These are phyloP conservation scores for Penicillium freii DNA, from an alignment of 2,329 filamentous ascomycete species.

Conservation along the genomic window DNA sequence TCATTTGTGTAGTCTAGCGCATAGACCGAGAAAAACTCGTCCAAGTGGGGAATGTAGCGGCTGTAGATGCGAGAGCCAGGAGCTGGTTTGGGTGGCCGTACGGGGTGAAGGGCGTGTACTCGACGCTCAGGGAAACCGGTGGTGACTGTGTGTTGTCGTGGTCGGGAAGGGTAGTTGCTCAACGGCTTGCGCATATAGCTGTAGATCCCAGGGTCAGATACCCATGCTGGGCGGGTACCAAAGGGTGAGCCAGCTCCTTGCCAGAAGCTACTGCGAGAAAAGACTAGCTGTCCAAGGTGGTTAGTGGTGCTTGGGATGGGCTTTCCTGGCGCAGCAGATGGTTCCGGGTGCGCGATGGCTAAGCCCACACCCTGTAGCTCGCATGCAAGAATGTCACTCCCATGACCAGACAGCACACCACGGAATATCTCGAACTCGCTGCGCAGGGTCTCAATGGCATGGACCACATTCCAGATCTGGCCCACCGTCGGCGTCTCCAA, in stretches of 20 bases:
- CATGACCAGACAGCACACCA: constrained; percentile 31
- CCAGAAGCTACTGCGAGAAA: constrained; percentile 61
- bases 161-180: constrained; percentile 25
- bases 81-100: constrained; percentile 64
- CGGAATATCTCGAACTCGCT: constrained; percentile 37
- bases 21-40: constrained; percentile 74
- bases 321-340: constrained; percentile 40
- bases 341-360: constrained; percentile 43
- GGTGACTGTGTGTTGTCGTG: constrained; percentile 41
- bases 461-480: constrained; percentile 43
- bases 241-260: constrained; percentile 67
- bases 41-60: constrained; percentile 70
- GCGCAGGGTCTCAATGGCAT: constrained; percentile 36
- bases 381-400: constrained; percentile 25
- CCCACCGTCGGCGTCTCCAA: constrained; percentile 31
- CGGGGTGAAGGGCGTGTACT: constrained; percentile 64
- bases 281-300: constrained; percentile 44
- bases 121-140: constrained; percentile 47
- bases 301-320: constrained; percentile 32
- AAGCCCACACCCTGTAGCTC: constrained; percentile 42
- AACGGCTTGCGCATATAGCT: constrained; percentile 17
- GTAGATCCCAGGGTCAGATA: constrained; percentile 43
- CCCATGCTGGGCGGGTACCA: constrained; percentile 62
- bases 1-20: constrained; percentile 64
- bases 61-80: constrained; percentile 71